Evolutionary conservation across 768 basidiomycete genomes (phyloP).

Genomic region (Trichaptum fuscoviolaceum): DNA sequence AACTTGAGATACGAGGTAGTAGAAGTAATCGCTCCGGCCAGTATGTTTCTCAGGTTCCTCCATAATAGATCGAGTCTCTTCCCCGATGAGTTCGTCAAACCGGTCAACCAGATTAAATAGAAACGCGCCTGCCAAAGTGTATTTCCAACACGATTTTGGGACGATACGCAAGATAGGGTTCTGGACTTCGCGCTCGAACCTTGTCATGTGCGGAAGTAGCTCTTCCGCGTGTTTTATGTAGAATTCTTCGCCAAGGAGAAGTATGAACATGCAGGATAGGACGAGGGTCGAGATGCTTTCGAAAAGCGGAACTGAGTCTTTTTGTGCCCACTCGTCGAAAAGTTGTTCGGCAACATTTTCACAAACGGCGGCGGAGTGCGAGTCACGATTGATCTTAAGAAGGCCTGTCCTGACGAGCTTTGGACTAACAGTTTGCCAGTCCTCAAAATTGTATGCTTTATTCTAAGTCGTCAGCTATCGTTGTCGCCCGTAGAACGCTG

Average conservation of each 20-base stretch:
- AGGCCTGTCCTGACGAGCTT: not conserved
- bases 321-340: slow-evolving; percentile 1
- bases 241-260: slow-evolving; percentile 3
- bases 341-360: not conserved
- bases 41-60: not conserved
- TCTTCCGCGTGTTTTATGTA: not conserved
- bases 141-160: not conserved
- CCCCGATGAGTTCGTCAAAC: not conserved
- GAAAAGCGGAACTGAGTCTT: slow-evolving; percentile 1
- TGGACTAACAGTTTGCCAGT: not conserved
- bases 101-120: not conserved
- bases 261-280: not conserved
- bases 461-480: not conserved
- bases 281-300: slow-evolving; percentile 3
- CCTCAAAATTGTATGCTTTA: not conserved
- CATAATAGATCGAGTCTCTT: not conserved
- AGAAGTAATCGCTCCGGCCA: not conserved
- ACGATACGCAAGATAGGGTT: slow-evolving; percentile 1
- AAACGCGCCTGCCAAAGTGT: not conserved
- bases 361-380: not conserved
- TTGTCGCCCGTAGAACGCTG: not conserved
- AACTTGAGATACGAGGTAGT: not conserved
- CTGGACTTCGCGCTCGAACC: not conserved
- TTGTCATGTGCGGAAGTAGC: not conserved
- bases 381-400: not conserved